Percentiles rank a stretch among this genome's conserved stretches.
Evolutionary conservation across 1,284 basidiomycete species (phyloP).

Genomic region (Sanghuangporus sanghuang): DNA sequence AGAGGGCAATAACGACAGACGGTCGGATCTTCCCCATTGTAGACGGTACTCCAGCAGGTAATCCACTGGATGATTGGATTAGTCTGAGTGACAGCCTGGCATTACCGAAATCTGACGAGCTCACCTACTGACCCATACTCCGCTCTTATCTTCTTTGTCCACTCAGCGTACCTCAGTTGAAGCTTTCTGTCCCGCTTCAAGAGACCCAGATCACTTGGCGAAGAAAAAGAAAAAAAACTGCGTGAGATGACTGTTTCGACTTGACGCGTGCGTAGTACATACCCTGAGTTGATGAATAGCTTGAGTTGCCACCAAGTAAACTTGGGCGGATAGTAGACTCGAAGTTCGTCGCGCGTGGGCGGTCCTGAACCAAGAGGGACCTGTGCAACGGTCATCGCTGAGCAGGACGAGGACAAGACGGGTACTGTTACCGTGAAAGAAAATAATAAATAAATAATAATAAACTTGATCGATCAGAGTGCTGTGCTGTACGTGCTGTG

Average conservation of each 20-base stretch:
- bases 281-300: conserved; percentile 75
- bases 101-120: conserved; percentile 19
- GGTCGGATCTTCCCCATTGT: conserved; percentile 69
- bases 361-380: conserved; percentile 34
- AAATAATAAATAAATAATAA: no score
- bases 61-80: conserved; percentile 39
- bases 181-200: conserved; percentile 67
- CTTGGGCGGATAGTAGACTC: conserved; percentile 61
- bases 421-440: no score
- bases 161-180: conserved; percentile 60
- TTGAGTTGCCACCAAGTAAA: conserved; percentile 74
- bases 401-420: no score
- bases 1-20: conserved; percentile 48
- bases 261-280: conserved; percentile 7
- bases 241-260: neutral
- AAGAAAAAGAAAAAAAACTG: no score
- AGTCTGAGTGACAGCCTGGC: neutral
- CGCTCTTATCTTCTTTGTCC: conserved; percentile 47
- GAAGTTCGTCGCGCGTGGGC: conserved; percentile 62
- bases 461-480: no score
- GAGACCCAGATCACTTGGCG: conserved; percentile 65
- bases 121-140: conserved; percentile 64
- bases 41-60: conserved; percentile 62
- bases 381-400: neutral
- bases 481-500: no score